Evolutionary conservation across 2,329 filamentous ascomycete species (phyloP), one percentile per base, ranked within the genome.

Genomic region (Penicillium sp.): DNA sequence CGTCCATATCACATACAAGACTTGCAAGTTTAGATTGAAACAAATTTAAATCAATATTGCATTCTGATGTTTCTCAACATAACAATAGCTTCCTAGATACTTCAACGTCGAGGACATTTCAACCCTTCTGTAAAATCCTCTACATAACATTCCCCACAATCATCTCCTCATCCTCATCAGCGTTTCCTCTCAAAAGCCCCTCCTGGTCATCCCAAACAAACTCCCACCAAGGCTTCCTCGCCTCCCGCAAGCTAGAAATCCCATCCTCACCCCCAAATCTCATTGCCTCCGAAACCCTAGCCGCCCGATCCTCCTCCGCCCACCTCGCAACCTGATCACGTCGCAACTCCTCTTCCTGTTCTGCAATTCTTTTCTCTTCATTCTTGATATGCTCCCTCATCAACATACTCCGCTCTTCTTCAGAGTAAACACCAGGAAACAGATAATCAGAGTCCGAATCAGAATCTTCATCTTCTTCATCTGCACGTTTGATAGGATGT

Each of bases 171-270:
- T 39, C 35, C 3, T 39, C 35, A 39, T 39, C 35, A 9, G 6
- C n/a, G 35, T 19, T 8, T 11, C 4, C n/a, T 9, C 6, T 39
- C 35, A 19, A n/a, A 19, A 10, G 1, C 49, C 49, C 54, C 31
- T 52, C 39, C 33, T 52, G 49, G 10, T 65, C 64, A 21, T 65
- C 53, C 65, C 64, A 67, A 10, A 66, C 60, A 56, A 60, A 65
- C 39, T 68, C 60, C 64, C 64, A 68, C 62, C 61, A 66, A 1
- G 60, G 55, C 46, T 59, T 54, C 11, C 56, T 57, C 46, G 58
- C 48, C 8, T 57, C 62, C 13, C 47, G 26, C 22, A 65, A 48
- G 8, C 58, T 58, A 4, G 35, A 37, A 29, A 64, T 68, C 2
- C 52, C 55, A 52, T 64, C 60, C 19, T 39, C 49, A 6, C 13